Evolutionary conservation across 2,329 filamentous ascomycete species (phyloP), one percentile per base, ranked within the genome.

Genomic region (Metarhizium rileyi): DNA sequence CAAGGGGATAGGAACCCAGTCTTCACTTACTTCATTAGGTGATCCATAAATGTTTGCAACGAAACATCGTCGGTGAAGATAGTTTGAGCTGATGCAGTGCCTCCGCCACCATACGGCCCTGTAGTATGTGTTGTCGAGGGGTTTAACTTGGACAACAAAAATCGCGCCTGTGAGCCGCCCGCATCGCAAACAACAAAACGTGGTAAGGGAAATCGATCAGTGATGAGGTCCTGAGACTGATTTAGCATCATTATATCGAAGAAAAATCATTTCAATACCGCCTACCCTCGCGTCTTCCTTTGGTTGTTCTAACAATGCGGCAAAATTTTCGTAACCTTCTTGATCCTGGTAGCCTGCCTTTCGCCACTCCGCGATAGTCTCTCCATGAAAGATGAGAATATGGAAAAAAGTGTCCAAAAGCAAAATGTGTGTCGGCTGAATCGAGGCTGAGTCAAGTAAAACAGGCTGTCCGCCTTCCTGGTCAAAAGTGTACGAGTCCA

Each of bases 21-120:
- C 22, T 25, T 2, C 4, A 16, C 27, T 70, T 76, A 90, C 88
- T 98, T 98, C 93, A 98, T 98, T 66, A 98, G 74, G 71, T 97
- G 90, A 62, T 98, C 93, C 93, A 98, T 98, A 66, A 98, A 98
- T 1, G 91, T 97, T 70, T 97, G 91, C 64, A 98, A 73, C 49
- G 90, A 96, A 49, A 98, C 93, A 67, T 98, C 93, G 63, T 98
- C 93, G 1, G 93, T 98, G 72, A 98, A 98, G 61, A 98, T 98
- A 5, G 93, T 98, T 70, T 98, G 93, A 8, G 91, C 90, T 44
- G 86, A 90, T 62, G 91, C 87, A 3, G 80, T 78, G 27, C 86
- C 83, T 45, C 91, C 87, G 53, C 90, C 90, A 50, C 93, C 93
- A 63, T 95, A 97, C 12, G 87, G 86, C 48, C 89, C 88, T 0